phyloP scores from a whole-genome alignment of 2,329 filamentous ascomycete species.

The Botryotinia narcissicola region DNA sequence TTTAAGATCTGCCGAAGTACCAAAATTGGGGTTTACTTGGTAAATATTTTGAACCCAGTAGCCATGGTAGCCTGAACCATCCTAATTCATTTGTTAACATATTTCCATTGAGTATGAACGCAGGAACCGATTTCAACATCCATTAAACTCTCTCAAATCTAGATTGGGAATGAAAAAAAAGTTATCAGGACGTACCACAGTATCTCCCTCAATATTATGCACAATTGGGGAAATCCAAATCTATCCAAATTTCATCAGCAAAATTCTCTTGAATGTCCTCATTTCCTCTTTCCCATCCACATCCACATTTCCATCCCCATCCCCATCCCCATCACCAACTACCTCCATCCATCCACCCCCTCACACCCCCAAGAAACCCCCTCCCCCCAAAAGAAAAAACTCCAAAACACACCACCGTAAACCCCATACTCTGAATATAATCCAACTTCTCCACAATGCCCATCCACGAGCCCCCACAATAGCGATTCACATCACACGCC shows the following conservation, averaged over 20 bases:
- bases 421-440: slow-evolving; percentile 44
- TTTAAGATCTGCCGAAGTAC: slow-evolving; percentile 47
- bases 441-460: slow-evolving; percentile 44
- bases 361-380: too few species aligned
- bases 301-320: too few species aligned
- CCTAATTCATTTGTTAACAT: slow-evolving; percentile 16
- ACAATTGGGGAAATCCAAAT: slow-evolving; percentile 48
- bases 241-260: slow-evolving; percentile 20
- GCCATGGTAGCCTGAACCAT: slow-evolving; percentile 45
- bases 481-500: slow-evolving; percentile 36
- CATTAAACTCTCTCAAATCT: not conserved
- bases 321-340: too few species aligned
- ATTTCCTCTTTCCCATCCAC: too few species aligned
- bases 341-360: too few species aligned
- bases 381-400: too few species aligned
- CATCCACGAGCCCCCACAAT: slow-evolving; percentile 48
- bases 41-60: slow-evolving; percentile 51
- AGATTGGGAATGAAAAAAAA: not conserved
- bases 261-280: too few species aligned
- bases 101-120: not conserved
- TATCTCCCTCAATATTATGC: slow-evolving; percentile 39
- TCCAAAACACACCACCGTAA: slow-evolving; percentile 36
- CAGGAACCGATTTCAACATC: not conserved
- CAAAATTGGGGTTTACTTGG: slow-evolving; percentile 49
- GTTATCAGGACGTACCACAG: slow-evolving; percentile 23